Evolutionary conservation across 345 rosid species (phyloP).

Genomic region (Populus ilicifolia): DNA sequence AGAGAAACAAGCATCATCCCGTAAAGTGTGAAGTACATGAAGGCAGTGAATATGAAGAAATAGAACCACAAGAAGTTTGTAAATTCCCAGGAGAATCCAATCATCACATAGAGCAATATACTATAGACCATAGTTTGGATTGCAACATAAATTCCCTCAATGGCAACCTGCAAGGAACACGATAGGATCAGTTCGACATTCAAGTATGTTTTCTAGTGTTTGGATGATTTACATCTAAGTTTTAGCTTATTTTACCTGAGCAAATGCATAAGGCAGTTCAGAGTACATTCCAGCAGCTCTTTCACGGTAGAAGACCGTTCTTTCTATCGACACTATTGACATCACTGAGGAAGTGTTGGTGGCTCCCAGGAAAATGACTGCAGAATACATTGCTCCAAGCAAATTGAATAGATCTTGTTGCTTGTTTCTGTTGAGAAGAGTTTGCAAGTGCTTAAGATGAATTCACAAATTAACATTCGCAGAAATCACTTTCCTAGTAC

Average conservation of each 20-base stretch:
- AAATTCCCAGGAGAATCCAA: slow-evolving; percentile 26
- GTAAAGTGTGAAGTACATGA: slow-evolving; percentile 32
- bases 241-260: slow-evolving; percentile 11
- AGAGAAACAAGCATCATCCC: slow-evolving; percentile 36
- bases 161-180: slow-evolving; percentile 23
- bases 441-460: background rate
- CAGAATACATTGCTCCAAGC: slow-evolving; percentile 22
- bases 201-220: background rate
- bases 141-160: slow-evolving; percentile 31
- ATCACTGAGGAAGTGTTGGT: slow-evolving; percentile 7
- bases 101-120: slow-evolving; percentile 24
- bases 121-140: slow-evolving; percentile 22
- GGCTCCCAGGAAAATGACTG: slow-evolving; percentile 23
- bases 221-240: background rate
- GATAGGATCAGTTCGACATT: background rate
- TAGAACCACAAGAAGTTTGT: slow-evolving; percentile 28
- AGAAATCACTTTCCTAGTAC: background rate
- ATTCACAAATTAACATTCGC: background rate
- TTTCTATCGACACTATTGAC: slow-evolving; percentile 19
- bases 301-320: slow-evolving; percentile 24
- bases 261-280: slow-evolving; percentile 21
- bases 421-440: background rate
- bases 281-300: slow-evolving; percentile 29
- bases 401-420: slow-evolving; percentile 15
- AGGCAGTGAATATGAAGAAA: slow-evolving; percentile 34